Base-by-base conservation (phyloP, 2,329 filamentous ascomycete genomes). In the Xylariaceae sp. region DNA sequence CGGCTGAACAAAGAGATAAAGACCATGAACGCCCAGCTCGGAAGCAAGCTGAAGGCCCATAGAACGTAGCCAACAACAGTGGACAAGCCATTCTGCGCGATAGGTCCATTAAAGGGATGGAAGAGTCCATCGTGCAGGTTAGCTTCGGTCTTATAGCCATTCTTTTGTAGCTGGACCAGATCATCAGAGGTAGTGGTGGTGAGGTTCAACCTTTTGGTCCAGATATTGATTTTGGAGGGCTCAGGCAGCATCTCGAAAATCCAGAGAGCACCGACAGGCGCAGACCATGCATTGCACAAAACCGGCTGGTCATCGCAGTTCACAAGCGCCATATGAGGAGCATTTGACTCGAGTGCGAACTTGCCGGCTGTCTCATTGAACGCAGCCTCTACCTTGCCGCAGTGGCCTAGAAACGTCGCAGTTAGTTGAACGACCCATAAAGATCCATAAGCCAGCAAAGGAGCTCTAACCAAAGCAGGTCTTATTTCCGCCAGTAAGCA, bases 21-120 rank as follows among this genome's bases (percentile, higher is more conserved):
- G 65, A 94, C 81, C 90, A 94, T 93, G 70, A 92, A 87, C 53
- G 85, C 75, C 90, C 90, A 94, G 78, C 87, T 86, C 56, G 90
- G 84, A 56, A 91, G 75, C 45, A 88, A 75, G 67, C 82, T 80
- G 68, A 90, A 85, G 63, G 79, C 79, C 84, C 85, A 92, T 65
- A 91, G 79, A 48, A 82, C 65, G 71, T 90, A 92, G 55, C 82
- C 90, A 39, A 88, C 74, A 34, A 88, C 87, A 49, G 89, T 75
- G 28, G 82, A 78, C 26, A 91, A 67, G 62, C 83, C 81, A 62
- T 84, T 81, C 77, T 89, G 75, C 58, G 85, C 86, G 37, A 90
- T 76, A 60, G 78, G 75, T 61, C 90, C 89, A 68, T 91, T 84
- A 70, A 92, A 89, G 60, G 90, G 90, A 74, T 94, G 90, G 80